Conservation (phyloP, 768 basidiomycete genomes). For the Leccinellum luteum region DNA sequence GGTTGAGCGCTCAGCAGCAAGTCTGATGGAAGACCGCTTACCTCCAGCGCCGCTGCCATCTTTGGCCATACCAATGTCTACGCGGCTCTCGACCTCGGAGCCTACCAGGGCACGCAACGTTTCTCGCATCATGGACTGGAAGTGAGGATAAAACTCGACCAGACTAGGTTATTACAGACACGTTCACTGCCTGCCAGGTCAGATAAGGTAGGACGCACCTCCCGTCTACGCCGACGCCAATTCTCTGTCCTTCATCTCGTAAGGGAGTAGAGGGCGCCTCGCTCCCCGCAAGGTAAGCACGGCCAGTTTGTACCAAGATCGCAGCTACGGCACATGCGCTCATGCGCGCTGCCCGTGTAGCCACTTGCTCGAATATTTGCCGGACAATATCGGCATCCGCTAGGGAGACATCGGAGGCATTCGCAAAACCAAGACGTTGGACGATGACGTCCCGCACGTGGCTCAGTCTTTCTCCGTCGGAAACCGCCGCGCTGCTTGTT, state of each 20-base stretch:
- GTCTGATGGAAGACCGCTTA: slow-evolving; percentile 37
- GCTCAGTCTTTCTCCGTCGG: slow-evolving; percentile 40
- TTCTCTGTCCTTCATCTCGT: slow-evolving; percentile 43
- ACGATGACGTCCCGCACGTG: slow-evolving; percentile 60
- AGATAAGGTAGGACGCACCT: slow-evolving; percentile 46
- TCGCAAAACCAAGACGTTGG: slow-evolving; percentile 56
- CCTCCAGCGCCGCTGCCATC: slow-evolving; percentile 98
- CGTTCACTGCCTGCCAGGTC: background rate
- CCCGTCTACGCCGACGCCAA: slow-evolving; percentile 91
- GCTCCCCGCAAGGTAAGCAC: slow-evolving; percentile 48
- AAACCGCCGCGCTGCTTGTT: background rate
- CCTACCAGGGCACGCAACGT: slow-evolving; percentile 79
- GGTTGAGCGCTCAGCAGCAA: background rate
- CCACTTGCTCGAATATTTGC: slow-evolving; percentile 77
- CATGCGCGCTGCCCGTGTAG: slow-evolving; percentile 75
- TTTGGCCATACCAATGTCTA: slow-evolving; percentile 90
- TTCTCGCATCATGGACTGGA: slow-evolving; percentile 69
- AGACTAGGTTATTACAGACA: slow-evolving; percentile 46
- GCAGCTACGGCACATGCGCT: slow-evolving; percentile 88
- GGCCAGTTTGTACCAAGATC: slow-evolving; percentile 77
- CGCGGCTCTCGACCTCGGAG: slow-evolving; percentile 70
- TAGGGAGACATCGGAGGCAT: slow-evolving; percentile 49
- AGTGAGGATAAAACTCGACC: slow-evolving; percentile 90
- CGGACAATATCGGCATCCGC: slow-evolving; percentile 75
- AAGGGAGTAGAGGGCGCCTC: slow-evolving; percentile 22